A percentile compares a stretch with the other conserved stretches of the same genome.
phyloP scores from a whole-genome alignment of 1,284 basidiomycete genomes.

The Heliocybe sulcata region DNA sequence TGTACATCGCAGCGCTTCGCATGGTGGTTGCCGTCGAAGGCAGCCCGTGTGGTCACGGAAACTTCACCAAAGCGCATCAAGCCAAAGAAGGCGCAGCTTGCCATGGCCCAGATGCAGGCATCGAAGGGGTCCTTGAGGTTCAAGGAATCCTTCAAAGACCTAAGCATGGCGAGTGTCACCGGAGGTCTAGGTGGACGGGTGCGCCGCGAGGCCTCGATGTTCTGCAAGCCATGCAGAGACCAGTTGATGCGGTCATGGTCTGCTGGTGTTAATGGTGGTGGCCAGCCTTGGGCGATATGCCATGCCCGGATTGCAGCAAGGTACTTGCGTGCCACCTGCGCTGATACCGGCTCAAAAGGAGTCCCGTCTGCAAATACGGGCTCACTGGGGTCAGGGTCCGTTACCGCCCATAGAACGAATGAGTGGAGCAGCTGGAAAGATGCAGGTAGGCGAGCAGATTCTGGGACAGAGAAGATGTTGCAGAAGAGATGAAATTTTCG shows the following conservation, averaged over 20 bases:
- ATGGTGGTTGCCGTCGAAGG: conserved; percentile 16
- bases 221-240: conserved; percentile 21
- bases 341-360: conserved; percentile 21
- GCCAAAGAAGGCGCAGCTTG: conserved; percentile 27
- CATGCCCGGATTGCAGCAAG: conserved; percentile 26
- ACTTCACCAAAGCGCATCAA: conserved; percentile 29
- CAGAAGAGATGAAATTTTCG: conserved; percentile 31
- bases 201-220: conserved; percentile 13
- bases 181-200: conserved; percentile 12
- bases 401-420: conserved; percentile 26
- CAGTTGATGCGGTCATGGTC: conserved; percentile 17
- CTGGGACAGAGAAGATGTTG: conserved; percentile 26
- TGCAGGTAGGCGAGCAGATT: conserved; percentile 21
- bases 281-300: conserved; percentile 31
- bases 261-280: conserved; percentile 13
- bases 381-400: conserved; percentile 13
- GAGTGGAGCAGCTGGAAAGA: conserved; percentile 22
- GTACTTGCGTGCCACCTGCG: conserved; percentile 20
- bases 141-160: conserved; percentile 12
- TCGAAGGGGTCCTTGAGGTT: conserved; percentile 22
- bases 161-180: conserved; percentile 23
- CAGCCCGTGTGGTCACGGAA: conserved; percentile 13
- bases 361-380: conserved; percentile 10
- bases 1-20: conserved; percentile 12
- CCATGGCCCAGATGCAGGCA: conserved; percentile 27